These are phyloP conservation scores for Bassia scoparia DNA, from an alignment of 148 eudicot species.

Conservation along the genomic window DNA sequence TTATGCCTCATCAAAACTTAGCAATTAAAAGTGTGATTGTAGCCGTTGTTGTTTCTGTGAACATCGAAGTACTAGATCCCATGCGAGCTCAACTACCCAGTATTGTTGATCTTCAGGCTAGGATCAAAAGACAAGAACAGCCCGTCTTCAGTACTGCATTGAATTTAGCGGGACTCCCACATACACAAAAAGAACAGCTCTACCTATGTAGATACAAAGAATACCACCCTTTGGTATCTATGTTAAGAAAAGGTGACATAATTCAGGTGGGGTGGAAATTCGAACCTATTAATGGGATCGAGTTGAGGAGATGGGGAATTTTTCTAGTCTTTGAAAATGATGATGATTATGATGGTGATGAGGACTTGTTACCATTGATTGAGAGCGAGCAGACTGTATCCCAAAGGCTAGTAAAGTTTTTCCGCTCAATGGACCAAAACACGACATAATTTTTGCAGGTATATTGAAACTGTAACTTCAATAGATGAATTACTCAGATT, in stretches of 20 bases:
- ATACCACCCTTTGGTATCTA: slow-evolving; percentile 36
- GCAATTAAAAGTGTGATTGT: slow-evolving; percentile 42
- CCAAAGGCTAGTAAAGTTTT: slow-evolving; percentile 34
- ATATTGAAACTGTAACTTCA: background rate
- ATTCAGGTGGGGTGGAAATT: slow-evolving; percentile 25
- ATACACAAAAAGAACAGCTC: slow-evolving; percentile 40
- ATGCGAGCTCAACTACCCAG: slow-evolving; percentile 25
- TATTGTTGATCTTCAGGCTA: slow-evolving; percentile 33
- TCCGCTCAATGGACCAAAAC: slow-evolving; percentile 12
- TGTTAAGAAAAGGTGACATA: slow-evolving; percentile 42
- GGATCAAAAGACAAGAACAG: slow-evolving; percentile 26
- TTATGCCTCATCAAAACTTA: slow-evolving; percentile 32
- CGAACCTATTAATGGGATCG: slow-evolving; percentile 27
- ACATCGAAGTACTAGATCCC: slow-evolving; percentile 20
- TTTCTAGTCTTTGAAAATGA: slow-evolving; percentile 51
- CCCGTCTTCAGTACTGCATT: slow-evolving; percentile 25
- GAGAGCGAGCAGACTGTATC: slow-evolving; percentile 42
- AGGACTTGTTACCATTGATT: slow-evolving; percentile 27
- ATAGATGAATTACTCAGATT: too few species aligned
- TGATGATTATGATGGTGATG: slow-evolving; percentile 53
- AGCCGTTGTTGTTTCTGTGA: slow-evolving; percentile 43
- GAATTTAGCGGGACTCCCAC: slow-evolving; percentile 42
- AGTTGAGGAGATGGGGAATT: slow-evolving; percentile 43
- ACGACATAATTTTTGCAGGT: background rate
- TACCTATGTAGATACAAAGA: slow-evolving; percentile 46